Conservation (phyloP, 1,139 yeast genomes). For the Suhomyces taliae region DNA sequence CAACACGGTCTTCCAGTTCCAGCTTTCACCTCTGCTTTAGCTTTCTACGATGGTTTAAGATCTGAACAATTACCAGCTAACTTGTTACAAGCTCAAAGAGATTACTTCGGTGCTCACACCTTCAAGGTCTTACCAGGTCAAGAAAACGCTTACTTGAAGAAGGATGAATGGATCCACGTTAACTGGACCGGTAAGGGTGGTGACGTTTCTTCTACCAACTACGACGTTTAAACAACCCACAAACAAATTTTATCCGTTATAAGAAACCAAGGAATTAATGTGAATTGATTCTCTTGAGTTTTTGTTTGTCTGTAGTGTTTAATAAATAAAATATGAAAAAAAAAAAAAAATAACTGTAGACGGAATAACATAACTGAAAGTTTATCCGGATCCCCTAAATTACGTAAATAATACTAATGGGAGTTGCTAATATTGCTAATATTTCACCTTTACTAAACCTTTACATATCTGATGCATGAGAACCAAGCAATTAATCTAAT, state of each 20-base stretch:
- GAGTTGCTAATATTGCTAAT: too few species aligned
- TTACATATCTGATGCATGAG: too few species aligned
- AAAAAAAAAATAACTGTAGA: too few species aligned
- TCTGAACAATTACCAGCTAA: slow-evolving; percentile 94
- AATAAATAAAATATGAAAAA: not conserved
- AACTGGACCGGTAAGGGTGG: slow-evolving; percentile 99
- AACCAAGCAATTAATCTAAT: too few species aligned
- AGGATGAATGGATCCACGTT: slow-evolving; percentile 82
- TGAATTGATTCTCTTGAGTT: not conserved
- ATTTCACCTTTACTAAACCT: too few species aligned
- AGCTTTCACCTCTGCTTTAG: slow-evolving; percentile 93
- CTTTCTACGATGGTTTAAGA: slow-evolving; percentile 99
- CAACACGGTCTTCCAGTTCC: slow-evolving; percentile 94
- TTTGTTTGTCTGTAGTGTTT: not conserved
- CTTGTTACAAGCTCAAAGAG: slow-evolving; percentile 99
- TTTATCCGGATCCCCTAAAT: too few species aligned
- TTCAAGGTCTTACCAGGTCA: slow-evolving; percentile 90
- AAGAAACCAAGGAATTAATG: not conserved
- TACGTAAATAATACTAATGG: too few species aligned
- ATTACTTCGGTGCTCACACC: slow-evolving; percentile 99
- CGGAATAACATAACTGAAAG: too few species aligned
- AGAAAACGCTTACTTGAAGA: slow-evolving; percentile 75
- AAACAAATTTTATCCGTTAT: not conserved
- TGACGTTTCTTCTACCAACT: slow-evolving; percentile 91
- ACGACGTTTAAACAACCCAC: slow-evolving; percentile 66